Percentiles rank a stretch among this genome's conserved stretches.
Conservation (phyloP, 306 rosid genomes). For the Psophocarpus tetragonolobus region DNA sequence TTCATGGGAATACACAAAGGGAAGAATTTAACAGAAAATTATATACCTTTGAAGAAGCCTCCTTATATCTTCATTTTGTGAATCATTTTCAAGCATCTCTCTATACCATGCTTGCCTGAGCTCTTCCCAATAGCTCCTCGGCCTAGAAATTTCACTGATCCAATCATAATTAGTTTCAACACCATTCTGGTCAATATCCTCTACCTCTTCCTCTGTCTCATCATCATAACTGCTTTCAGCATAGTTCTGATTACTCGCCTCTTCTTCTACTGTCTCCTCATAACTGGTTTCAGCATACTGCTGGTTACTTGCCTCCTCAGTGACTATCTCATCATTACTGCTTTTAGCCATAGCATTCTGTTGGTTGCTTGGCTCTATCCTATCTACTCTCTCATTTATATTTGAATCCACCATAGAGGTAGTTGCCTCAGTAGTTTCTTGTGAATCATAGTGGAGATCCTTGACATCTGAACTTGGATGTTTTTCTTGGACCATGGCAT, state of each 20-base stretch:
- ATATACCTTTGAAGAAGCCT: slow-evolving; percentile 76
- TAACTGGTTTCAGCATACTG: slow-evolving; percentile 23
- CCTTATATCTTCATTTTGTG: slow-evolving; percentile 69
- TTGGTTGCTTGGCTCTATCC: slow-evolving; percentile 36
- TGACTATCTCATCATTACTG: slow-evolving; percentile 22
- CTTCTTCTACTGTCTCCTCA: slow-evolving; percentile 36
- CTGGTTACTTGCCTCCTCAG: slow-evolving; percentile 37
- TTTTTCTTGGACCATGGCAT: slow-evolving; percentile 28
- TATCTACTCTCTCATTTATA: slow-evolving; percentile 42
- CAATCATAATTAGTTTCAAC: slow-evolving; percentile 59
- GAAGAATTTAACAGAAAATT: background rate
- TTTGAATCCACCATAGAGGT: slow-evolving; percentile 37
- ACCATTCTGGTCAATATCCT: slow-evolving; percentile 35
- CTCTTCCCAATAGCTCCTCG: slow-evolving; percentile 88
- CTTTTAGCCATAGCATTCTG: slow-evolving; percentile 12
- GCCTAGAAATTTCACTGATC: slow-evolving; percentile 79
- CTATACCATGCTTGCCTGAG: slow-evolving; percentile 78
- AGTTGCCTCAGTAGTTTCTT: slow-evolving; percentile 41
- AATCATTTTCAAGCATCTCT: slow-evolving; percentile 67
- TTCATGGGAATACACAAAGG: background rate
- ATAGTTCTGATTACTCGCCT: slow-evolving; percentile 31
- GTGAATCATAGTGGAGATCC: slow-evolving; percentile 19
- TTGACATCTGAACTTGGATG: background rate
- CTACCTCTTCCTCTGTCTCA: slow-evolving; percentile 42
- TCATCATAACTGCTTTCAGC: slow-evolving; percentile 45